phyloP scores from a whole-genome alignment of 805 yeast species.

The Ogataea salicorniae region DNA sequence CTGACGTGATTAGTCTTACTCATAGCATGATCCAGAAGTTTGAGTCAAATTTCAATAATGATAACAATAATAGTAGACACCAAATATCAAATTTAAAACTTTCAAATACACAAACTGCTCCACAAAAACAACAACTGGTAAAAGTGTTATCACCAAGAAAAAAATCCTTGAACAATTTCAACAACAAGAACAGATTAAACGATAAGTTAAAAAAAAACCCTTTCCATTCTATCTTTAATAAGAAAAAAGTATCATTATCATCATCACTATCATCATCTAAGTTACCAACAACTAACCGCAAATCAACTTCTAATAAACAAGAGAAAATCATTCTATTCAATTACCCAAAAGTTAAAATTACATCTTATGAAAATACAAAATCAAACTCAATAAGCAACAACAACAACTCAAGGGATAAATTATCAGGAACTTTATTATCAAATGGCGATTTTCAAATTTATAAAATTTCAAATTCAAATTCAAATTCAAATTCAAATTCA shows the following conservation, averaged over 20 bases:
- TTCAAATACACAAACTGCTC: no score
- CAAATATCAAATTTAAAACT: no score
- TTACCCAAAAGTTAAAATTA: slow-evolving; percentile 8
- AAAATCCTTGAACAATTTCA: slow-evolving; percentile 4
- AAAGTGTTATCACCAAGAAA: slow-evolving; percentile 10
- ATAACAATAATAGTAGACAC: not conserved
- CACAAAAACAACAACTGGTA: no score
- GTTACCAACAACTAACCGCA: not conserved
- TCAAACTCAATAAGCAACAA: not conserved
- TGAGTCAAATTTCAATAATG: slow-evolving; percentile 11
- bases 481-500: slow-evolving; percentile 41
- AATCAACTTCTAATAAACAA: no score
- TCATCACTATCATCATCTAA: not conserved
- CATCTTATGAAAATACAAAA: slow-evolving; percentile 11
- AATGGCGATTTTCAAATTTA: slow-evolving; percentile 58
- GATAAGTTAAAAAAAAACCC: slow-evolving; percentile 9
- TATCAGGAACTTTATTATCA: slow-evolving; percentile 46
- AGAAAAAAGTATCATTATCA: slow-evolving; percentile 1
- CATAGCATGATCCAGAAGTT: slow-evolving; percentile 14
- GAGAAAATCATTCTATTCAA: no score
- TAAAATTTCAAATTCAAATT: slow-evolving; percentile 42
- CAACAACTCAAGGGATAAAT: not conserved
- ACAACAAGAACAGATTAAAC: not conserved
- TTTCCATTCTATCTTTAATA: slow-evolving; percentile 13
- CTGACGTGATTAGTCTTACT: slow-evolving; percentile 14